A percentile compares a stretch with the other conserved stretches of the same genome.
phyloP scores from a whole-genome alignment of 306 rosid genomes.

The Gynostemma pentaphyllum region DNA sequence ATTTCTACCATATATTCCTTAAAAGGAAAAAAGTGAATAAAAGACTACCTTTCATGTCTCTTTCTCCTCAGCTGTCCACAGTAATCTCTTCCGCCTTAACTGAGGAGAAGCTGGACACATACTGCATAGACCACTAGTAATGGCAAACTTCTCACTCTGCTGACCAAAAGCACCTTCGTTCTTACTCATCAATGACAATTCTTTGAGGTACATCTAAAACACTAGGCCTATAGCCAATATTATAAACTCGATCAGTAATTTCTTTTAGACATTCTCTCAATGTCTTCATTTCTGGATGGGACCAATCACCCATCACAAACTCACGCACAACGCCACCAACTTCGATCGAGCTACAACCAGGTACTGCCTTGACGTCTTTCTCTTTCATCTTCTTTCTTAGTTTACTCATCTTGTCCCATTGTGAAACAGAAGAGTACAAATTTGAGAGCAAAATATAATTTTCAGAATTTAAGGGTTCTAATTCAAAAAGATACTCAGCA shows the following conservation, averaged over 20 bases:
- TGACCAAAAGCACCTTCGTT: conserved; percentile 4
- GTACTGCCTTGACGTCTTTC: conserved; percentile 10
- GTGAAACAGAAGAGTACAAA: conserved; percentile 19
- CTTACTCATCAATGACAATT: conserved; percentile 15
- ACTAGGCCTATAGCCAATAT: conserved; percentile 7
- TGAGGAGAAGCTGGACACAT: conserved; percentile 15
- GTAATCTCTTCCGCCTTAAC: conserved; percentile 26
- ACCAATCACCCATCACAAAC: conserved; percentile 16
- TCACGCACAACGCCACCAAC: conserved; percentile 14
- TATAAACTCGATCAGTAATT: not conserved
- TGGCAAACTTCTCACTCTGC: conserved; percentile 17
- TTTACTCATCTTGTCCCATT: conserved; percentile 22
- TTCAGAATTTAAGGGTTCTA: conserved; percentile 20
- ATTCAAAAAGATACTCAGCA: conserved; percentile 12
- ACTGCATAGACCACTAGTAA: conserved; percentile 27
- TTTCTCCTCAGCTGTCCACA: conserved; percentile 57
- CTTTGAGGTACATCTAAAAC: conserved; percentile 11
- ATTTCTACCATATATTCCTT: not conserved
- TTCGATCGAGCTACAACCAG: conserved; percentile 18
- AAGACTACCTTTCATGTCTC: conserved; percentile 34
- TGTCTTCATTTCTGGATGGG: conserved; percentile 14
- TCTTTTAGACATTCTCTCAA: conserved; percentile 6
- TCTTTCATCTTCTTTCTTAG: conserved; percentile 18
- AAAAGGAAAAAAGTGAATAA: not conserved
- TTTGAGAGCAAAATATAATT: conserved; percentile 17